Base-by-base conservation (phyloP, 768 basidiomycete species). In the Termitomyces sp. region DNA sequence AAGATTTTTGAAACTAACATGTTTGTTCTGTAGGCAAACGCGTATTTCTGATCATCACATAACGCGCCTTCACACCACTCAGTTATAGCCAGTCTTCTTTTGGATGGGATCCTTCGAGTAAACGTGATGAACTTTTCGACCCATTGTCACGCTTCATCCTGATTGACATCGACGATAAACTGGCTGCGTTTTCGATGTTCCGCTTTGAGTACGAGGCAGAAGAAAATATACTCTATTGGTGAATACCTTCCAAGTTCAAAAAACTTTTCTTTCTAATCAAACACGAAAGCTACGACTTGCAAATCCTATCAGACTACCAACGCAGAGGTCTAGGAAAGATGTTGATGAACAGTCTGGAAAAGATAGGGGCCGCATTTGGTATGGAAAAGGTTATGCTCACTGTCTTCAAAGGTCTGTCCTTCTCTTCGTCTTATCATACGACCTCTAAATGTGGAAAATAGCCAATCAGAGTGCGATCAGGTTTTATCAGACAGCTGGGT, bases 321-420 rank as follows among this genome's bases (percentile, higher is more conserved):
- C 74, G 86, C 5, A 67, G 67, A 28, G 89, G 91, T 2, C 68
- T 90, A 0, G 92, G 91, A 0, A 80, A 70, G 57, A 63, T 68
- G 22, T 67, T 93, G 50, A 74, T 86, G 67, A 69, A 74, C 3
- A 68, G 71, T 22, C 69, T 93, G 20, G 70, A 70, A 22, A 70
- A 70, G 8, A 78, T 92, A 16, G 85, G 81, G 6, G 64, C 63
- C 14, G 67, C 63, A 41, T 88, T 78, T 72, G 59, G 66, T 2
- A 88, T 93, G 86, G 71, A 82, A 40, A 91, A 87, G 66, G 69
- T 89, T 28, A 81, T 87, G 76, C 78, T 94, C 16, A 94, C 92
- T 0, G 88, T 84, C 1, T 79, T 93, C 62, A 86, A 84, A 79
- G 76, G 91, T 90, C 35, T n/a, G 70, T 57, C 30, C 20, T 30